phyloP scores from a whole-genome alignment of 2,329 filamentous ascomycete species.

The Fusarium acutatum region DNA sequence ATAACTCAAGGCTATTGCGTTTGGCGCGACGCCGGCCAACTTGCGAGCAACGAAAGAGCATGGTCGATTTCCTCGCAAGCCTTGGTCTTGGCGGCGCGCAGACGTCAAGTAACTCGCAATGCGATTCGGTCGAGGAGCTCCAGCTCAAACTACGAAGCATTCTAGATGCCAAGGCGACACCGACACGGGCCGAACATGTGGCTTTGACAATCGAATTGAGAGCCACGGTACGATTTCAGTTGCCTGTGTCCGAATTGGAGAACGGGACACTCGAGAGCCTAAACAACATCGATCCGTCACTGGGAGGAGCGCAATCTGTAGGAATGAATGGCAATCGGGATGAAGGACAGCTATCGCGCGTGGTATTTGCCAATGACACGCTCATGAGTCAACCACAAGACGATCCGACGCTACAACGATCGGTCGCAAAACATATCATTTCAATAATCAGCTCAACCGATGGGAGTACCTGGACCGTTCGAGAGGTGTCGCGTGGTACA shows the following conservation, averaged over 20 bases:
- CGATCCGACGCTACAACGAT: constrained; percentile 58
- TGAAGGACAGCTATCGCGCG: constrained; percentile 44
- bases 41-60: constrained; percentile 22
- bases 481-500: constrained; percentile 53
- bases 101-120: constrained; percentile 37
- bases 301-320: constrained; percentile 42
- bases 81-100: constrained; percentile 45
- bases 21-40: constrained; percentile 11
- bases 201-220: constrained; percentile 58
- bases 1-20: constrained; percentile 24
- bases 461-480: constrained; percentile 58
- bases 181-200: constrained; percentile 60
- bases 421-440: constrained; percentile 60
- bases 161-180: constrained; percentile 54
- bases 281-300: constrained; percentile 47
- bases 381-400: constrained; percentile 59
- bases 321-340: constrained; percentile 4
- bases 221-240: constrained; percentile 53
- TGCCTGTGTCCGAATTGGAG: constrained; percentile 51
- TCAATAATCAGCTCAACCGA: constrained; percentile 55
- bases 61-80: constrained; percentile 52
- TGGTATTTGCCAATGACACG: constrained; percentile 55
- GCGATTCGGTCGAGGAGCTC: constrained; percentile 55
- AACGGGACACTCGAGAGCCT: constrained; percentile 45
- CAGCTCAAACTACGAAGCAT: constrained; percentile 53